Percentiles rank a stretch among this genome's conserved stretches.
Evolutionary conservation across 331 rosid species (phyloP).

Genomic region (Arachis monticola): DNA sequence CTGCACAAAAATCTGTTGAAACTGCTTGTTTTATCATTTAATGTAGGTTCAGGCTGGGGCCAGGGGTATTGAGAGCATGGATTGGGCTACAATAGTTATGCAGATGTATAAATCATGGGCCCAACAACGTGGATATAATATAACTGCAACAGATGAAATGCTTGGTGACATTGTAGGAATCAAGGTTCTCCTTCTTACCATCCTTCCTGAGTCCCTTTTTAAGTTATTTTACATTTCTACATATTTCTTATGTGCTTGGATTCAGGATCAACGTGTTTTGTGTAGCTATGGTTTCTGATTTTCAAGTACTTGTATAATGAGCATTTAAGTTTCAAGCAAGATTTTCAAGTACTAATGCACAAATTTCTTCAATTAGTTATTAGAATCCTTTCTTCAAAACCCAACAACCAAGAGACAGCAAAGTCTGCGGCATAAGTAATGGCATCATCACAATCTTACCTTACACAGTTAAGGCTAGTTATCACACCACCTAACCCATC

Average conservation of each 20-base stretch:
- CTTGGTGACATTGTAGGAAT: conserved; percentile 98
- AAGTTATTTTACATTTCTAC: conserved; percentile 21
- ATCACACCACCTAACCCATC: conserved; percentile 57
- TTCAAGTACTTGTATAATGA: conserved; percentile 10
- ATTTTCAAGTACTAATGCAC: neutral
- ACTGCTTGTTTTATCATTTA: conserved; percentile 22
- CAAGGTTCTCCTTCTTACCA: conserved; percentile 81
- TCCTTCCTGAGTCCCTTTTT: conserved; percentile 21
- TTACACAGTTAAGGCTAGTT: neutral
- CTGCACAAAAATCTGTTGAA: conserved; percentile 12
- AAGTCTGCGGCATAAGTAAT: conserved; percentile 19
- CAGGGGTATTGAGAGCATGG: conserved; percentile 99
- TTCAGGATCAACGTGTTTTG: conserved; percentile 6
- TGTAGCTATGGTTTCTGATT: conserved; percentile 20
- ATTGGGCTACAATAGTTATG: conserved; percentile 98
- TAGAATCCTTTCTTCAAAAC: conserved; percentile 11
- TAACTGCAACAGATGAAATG: conserved; percentile 87
- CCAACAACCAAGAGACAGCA: conserved; percentile 32
- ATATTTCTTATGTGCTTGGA: neutral
- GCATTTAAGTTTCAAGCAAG: conserved; percentile 30
- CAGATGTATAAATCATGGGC: conserved; percentile 97
- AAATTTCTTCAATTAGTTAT: conserved; percentile 27
- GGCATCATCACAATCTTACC: neutral
- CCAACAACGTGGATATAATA: conserved; percentile 66
- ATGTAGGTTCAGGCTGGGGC: conserved; percentile 96